phyloP scores from a whole-genome alignment of 2,329 filamentous ascomycete species.

The Clonostachys byssicola region DNA sequence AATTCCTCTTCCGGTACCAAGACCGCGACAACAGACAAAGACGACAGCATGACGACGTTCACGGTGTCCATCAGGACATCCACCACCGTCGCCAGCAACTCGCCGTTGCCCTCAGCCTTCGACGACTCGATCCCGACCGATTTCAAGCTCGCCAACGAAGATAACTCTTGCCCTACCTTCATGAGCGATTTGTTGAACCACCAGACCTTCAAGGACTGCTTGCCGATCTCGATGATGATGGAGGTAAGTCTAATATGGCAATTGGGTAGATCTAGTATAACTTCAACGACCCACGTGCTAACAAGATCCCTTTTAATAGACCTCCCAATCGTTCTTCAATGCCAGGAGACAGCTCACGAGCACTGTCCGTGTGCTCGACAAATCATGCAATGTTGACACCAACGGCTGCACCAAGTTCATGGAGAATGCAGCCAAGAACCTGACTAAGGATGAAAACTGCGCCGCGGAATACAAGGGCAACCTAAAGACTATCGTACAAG shows the following conservation, averaged over 20 bases:
- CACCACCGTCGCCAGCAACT: conserved; percentile 15
- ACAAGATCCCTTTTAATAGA: conserved; percentile 39
- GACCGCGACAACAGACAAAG: conserved; percentile 21
- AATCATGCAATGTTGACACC: conserved; percentile 67
- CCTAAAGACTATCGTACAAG: conserved; percentile 68
- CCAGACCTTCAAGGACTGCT: conserved; percentile 66
- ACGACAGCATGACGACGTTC: neutral
- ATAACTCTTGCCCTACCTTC: conserved; percentile 58
- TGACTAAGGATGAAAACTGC: conserved; percentile 63
- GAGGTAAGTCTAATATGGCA: conserved; percentile 46
- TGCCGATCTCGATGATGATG: conserved; percentile 80
- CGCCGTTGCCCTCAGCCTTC: conserved; percentile 59
- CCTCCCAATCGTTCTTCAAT: conserved; percentile 80
- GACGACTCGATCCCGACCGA: conserved; percentile 61
- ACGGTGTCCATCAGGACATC: neutral
- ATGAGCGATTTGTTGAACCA: conserved; percentile 64
- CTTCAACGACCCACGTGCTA: neutral
- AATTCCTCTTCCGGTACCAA: no score
- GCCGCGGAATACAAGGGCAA: conserved; percentile 62
- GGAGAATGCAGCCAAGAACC: conserved; percentile 56
- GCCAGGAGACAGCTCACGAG: conserved; percentile 65
- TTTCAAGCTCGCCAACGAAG: conserved; percentile 47
- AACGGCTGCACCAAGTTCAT: conserved; percentile 64
- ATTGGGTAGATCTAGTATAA: neutral
- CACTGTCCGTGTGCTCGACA: conserved; percentile 75